Conservation (phyloP, 208 protist genomes). For the Trypanosoma theileri region DNA sequence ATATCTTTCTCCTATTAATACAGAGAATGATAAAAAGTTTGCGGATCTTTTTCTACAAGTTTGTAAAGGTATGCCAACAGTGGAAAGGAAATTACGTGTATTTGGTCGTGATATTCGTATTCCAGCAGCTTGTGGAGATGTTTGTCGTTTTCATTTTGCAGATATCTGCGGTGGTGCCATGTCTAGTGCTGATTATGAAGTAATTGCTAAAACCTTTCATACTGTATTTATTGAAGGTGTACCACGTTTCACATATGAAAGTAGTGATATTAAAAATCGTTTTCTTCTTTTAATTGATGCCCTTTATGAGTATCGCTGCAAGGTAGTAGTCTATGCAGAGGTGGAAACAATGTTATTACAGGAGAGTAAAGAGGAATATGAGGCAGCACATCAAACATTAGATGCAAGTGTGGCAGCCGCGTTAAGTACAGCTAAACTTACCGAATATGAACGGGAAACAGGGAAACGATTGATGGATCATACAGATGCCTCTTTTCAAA, state of each 20-base stretch:
- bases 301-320: conserved; percentile 84
- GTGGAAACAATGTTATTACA: conserved; percentile 62
- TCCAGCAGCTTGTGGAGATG: conserved; percentile 53
- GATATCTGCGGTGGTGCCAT: conserved; percentile 73
- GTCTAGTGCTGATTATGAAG: conserved; percentile 82
- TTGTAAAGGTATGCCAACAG: conserved; percentile 79
- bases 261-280: conserved; percentile 78
- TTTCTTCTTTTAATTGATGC: conserved; percentile 91
- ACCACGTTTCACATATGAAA: conserved; percentile 72
- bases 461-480: conserved; percentile 67
- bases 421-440: conserved; percentile 45
- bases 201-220: conserved; percentile 86
- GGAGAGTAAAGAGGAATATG: conserved; percentile 35
- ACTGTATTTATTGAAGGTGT: conserved; percentile 88
- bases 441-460: conserved; percentile 70
- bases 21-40: conserved; percentile 65
- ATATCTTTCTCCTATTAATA: conserved; percentile 64
- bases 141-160: conserved; percentile 83
- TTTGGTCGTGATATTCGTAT: conserved; percentile 84
- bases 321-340: conserved; percentile 72
- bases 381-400: not conserved
- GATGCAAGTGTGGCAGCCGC: conserved; percentile 19
- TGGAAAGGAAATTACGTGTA: conserved; percentile 46
- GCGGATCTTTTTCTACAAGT: conserved; percentile 78
- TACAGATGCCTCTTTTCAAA: conserved; percentile 79